A percentile compares a stretch with the other conserved stretches of the same genome.
Conservation (phyloP, 2,329 filamentous ascomycete species). For the Capronia americana region DNA sequence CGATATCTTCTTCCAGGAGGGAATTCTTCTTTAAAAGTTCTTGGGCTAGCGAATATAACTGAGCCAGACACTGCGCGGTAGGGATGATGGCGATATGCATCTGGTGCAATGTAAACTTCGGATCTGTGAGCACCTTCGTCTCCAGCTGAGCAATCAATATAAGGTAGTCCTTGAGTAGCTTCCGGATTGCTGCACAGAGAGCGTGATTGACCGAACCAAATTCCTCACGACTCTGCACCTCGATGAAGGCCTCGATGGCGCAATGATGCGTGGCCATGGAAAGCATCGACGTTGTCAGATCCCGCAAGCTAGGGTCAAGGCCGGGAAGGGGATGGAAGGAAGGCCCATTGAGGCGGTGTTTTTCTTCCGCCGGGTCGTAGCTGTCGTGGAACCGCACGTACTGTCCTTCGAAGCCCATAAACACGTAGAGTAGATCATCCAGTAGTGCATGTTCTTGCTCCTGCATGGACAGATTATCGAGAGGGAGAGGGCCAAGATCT, state of each 20-base stretch:
- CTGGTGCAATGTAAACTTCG: conserved; percentile 88
- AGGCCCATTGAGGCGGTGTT: conserved; percentile 83
- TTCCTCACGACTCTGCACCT: conserved; percentile 90
- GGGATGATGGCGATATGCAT: conserved; percentile 90
- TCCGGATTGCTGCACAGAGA: conserved; percentile 91
- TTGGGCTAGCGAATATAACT: conserved; percentile 84
- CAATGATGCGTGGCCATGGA: conserved; percentile 94
- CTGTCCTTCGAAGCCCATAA: conserved; percentile 98
- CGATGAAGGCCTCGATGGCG: conserved; percentile 88
- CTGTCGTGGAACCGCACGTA: conserved; percentile 85
- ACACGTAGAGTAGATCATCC: conserved; percentile 90
- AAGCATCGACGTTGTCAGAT: conserved; percentile 85
- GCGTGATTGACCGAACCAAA: conserved; percentile 96
- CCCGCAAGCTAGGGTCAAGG: conserved; percentile 87
- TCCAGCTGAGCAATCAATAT: conserved; percentile 92
- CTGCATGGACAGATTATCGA: conserved; percentile 76
- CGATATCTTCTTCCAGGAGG: conserved; percentile 78
- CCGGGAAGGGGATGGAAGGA: conserved; percentile 79
- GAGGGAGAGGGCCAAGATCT: conserved; percentile 68
- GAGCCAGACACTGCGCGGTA: conserved; percentile 87
- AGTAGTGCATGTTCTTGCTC: conserved; percentile 85
- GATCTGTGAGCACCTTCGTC: conserved; percentile 86
- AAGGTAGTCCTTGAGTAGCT: conserved; percentile 89
- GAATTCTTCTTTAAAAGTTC: conserved; percentile 89
- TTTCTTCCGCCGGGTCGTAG: conserved; percentile 84